Conservation (phyloP, 192 early-diverging fungal species). For the Obelidium mucronatum region DNA sequence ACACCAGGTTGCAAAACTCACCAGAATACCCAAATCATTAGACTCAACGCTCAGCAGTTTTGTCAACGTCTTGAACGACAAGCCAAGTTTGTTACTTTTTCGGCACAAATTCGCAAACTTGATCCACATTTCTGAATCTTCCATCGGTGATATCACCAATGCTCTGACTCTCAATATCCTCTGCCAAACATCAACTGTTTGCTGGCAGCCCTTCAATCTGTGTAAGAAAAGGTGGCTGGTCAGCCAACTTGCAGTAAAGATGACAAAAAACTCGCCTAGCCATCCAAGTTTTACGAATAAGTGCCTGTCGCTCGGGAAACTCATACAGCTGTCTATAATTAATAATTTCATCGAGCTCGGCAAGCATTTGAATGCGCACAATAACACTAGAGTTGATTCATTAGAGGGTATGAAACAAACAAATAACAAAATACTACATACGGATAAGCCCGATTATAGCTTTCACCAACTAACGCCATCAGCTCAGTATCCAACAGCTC, state of each 20-base stretch:
- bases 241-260: not conserved
- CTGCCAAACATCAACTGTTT: conserved; percentile 97
- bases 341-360: conserved; percentile 97
- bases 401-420: not conserved
- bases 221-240: not conserved
- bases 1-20: conserved; percentile 5
- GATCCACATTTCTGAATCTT: conserved; percentile 96
- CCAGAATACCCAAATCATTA: conserved; percentile 54
- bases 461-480: conserved; percentile 88
- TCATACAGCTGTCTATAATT: conserved; percentile 84
- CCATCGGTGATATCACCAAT: conserved; percentile 86
- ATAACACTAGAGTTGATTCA: conserved; percentile 57
- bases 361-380: conserved; percentile 96
- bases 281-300: conserved; percentile 91
- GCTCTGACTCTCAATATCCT: conserved; percentile 85
- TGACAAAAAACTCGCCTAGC: conserved; percentile 44
- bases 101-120: conserved; percentile 95
- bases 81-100: conserved; percentile 80
- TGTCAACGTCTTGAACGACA: conserved; percentile 81
- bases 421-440: conserved; percentile 38
- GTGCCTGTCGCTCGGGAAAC: conserved; percentile 73
- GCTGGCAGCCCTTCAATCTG: conserved; percentile 85
- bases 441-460: conserved; percentile 91
- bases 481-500: conserved; percentile 85
- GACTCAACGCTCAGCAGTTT: conserved; percentile 70